Percentiles rank a stretch among this genome's conserved stretches.
Conservation (phyloP, 306 rosid species). For the Mimosa pudica region DNA sequence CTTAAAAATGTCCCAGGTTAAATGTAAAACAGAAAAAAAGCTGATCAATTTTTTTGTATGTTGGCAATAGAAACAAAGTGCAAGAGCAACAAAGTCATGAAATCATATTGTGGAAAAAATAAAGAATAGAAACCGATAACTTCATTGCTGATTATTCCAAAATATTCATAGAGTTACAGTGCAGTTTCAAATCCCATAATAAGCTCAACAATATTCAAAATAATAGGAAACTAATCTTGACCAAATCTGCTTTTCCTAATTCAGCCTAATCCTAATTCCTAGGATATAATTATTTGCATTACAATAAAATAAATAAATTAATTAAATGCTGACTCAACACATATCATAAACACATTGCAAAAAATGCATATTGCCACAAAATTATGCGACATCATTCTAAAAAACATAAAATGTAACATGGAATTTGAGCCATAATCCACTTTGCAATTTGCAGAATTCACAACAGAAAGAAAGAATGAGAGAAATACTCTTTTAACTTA, state of each 20-base stretch:
- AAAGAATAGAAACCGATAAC: no score
- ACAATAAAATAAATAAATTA: no score
- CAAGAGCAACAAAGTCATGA: background rate
- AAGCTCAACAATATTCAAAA: no score
- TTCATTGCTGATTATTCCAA: no score
- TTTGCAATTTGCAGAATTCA: constrained; percentile 28
- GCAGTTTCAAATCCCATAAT: no score
- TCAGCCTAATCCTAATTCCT: no score
- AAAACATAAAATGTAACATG: constrained; percentile 7
- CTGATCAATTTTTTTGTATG: background rate
- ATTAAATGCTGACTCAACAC: no score
- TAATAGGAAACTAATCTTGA: no score
- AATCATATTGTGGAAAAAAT: no score
- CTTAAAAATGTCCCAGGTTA: background rate
- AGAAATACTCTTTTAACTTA: constrained; percentile 10
- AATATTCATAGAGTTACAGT: no score
- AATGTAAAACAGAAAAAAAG: background rate
- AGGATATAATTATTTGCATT: no score
- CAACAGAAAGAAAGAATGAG: constrained; percentile 15
- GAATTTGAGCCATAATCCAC: constrained; percentile 25
- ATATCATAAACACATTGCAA: background rate
- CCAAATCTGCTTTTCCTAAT: no score
- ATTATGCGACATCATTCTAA: background rate
- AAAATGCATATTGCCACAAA: background rate
- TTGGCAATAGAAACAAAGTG: background rate